phyloP scores from a whole-genome alignment of 495 filamentous ascomycete genomes.

The Xylaria flabelliformis region DNA sequence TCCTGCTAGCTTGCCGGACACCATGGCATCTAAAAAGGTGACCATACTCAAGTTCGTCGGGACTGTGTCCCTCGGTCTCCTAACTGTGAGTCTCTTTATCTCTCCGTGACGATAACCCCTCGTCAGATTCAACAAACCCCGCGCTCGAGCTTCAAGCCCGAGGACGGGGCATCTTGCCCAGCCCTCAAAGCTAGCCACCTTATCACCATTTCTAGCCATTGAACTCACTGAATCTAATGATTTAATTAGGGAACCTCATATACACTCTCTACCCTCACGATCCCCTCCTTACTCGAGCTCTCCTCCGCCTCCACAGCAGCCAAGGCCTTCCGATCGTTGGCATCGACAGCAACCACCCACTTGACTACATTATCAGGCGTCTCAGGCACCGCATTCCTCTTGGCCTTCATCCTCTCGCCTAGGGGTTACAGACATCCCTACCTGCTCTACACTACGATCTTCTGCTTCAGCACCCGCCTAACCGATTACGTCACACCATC shows the following conservation, averaged over 20 bases:
- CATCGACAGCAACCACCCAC: constrained; percentile 63
- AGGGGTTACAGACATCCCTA: constrained; percentile 78
- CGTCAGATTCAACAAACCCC: constrained; percentile 24
- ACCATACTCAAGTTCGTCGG: constrained; percentile 87
- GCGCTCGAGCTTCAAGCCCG: constrained; percentile 17
- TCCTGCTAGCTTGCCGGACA: constrained; percentile 6
- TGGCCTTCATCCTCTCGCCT: constrained; percentile 77
- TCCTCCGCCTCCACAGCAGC: constrained; percentile 72
- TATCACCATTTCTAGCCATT: not conserved
- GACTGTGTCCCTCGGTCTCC: constrained; percentile 81
- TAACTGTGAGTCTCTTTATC: constrained; percentile 69
- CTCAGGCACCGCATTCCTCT: constrained; percentile 66
- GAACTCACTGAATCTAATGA: not conserved
- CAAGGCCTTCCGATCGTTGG: constrained; percentile 67
- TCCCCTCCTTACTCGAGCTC: constrained; percentile 78
- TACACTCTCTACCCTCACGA: constrained; percentile 71
- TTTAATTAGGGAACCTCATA: constrained; percentile 77
- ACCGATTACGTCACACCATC: constrained; percentile 62
- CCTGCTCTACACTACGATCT: constrained; percentile 76
- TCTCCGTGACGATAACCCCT: constrained; percentile 35
- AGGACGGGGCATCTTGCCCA: constrained; percentile 15
- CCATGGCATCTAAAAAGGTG: constrained; percentile 72
- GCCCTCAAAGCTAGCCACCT: constrained; percentile 10
- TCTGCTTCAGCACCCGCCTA: constrained; percentile 61
- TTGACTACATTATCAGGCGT: constrained; percentile 66